Evolutionary conservation across 225 moss, liverwort and hornwort genomes (phyloP).

Genomic region (Sphagnum contortum): DNA sequence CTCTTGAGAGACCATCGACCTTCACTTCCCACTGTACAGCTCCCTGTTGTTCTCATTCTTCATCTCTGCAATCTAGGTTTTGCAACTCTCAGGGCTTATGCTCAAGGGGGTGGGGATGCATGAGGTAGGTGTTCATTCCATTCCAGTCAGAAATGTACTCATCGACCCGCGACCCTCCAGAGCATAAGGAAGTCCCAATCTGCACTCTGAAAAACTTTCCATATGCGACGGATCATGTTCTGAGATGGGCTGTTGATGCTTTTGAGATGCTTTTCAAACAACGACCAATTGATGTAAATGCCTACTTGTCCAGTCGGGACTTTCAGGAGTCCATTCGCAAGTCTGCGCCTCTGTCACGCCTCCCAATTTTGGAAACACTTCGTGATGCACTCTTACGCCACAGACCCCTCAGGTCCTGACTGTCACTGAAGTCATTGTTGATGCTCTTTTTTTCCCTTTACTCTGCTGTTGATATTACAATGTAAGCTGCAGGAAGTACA

Average conservation of each 20-base stretch:
- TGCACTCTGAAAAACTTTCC: constrained; percentile 97
- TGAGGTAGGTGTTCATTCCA: constrained; percentile 82
- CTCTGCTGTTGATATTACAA: no score
- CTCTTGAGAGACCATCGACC: no score
- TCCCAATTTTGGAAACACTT: constrained; percentile 89
- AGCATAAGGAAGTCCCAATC: constrained; percentile 88
- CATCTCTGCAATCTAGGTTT: neutral
- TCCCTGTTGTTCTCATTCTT: no score
- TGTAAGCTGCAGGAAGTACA: no score
- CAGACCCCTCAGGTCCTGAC: constrained; percentile 66
- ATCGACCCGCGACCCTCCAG: constrained; percentile 90
- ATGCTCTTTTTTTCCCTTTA: no score
- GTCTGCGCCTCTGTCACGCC: constrained; percentile 73
- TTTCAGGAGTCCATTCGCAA: constrained; percentile 90
- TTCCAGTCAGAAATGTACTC: constrained; percentile 99
- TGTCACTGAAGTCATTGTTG: no score
- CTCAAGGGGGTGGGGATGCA: neutral
- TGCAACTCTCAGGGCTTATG: neutral
- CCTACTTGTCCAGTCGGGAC: constrained; percentile 88
- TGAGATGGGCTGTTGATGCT: constrained; percentile 89
- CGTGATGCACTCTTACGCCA: constrained; percentile 89
- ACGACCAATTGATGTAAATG: constrained; percentile 86
- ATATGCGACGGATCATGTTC: constrained; percentile 80
- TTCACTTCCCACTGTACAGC: no score
- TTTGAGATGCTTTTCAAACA: constrained; percentile 91